Evolutionary conservation across 352 stramenopile genomes (phyloP), one percentile per base, ranked within the genome.

Genomic region (Phytophthora hibernalis): DNA sequence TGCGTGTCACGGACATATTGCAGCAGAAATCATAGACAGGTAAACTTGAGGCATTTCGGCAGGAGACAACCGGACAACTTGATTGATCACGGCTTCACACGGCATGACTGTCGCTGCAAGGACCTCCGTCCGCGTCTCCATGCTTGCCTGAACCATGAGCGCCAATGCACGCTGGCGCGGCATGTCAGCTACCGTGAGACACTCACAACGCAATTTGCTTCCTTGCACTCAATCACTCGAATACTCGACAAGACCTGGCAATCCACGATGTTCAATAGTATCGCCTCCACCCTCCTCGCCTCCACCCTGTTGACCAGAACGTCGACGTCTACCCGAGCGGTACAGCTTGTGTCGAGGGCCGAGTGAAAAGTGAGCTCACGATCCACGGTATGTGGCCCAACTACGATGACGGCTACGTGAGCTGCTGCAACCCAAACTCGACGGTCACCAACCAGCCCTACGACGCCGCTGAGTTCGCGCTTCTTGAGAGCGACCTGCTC

Each of bases 321-420:
- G 68, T 94, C 28, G 68, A 83, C 61, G 65, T 80, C 38, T 91
- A 85, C 68, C 85, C 85, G 33, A 69, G 74, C 31, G 85, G 85
- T 20, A 79, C 87, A 38, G 33, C 61, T 9, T 93, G 85, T 57
- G 55, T 83, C 28, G 60, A 44, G 1, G 54, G 69, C 15, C 63
- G 66, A 0, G 82, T 83, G 44, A 78, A 82, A 65, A 84, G 61
- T 51, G 77, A 87, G 65, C 58, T 93, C 28, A 90, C 81, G 58
- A 90, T 93, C 70, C 85, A 93, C 65, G 85, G 85, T 0, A 57
- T 93, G 35, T 93, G 85, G 85, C 85, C 85, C 47, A 90, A 91
- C 72, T 91, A 91, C 73, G 63, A 89, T 62, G 79, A 89, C 51
- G 85, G 81, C 57, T 91, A 91, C 69, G 74, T 84, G 21, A 72